Evolutionary conservation across 805 yeast species (phyloP), one percentile per base, ranked within the genome.

Genomic region (Starmerella potacharoeniae): DNA sequence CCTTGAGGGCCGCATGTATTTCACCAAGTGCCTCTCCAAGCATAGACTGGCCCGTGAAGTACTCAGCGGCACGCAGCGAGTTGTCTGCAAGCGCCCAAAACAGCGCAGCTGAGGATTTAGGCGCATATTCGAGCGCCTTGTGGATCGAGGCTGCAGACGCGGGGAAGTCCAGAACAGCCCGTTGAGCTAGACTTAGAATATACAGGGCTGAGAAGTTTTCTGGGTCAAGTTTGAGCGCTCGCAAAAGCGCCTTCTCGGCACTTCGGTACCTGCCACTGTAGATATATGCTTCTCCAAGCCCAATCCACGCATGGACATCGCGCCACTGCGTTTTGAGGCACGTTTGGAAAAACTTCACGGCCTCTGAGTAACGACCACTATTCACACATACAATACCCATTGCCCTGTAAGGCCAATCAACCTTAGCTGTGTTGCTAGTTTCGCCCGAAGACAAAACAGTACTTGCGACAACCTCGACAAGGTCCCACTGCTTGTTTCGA

Each of bases 241-340:
- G 81, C 34, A 73, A 74, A 62, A 89, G 85, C 1, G 93, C 97
- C 67, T 86, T 89, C 9, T 78, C 74, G 0, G 96, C 87, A 2
- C 97, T 95, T 54, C 86, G 90, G 45, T 83, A 72, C 58, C 96
- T 76, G 2, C 98, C 98, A 67, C 93, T 80, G 30, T 81, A 78
- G 53, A 77, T 73, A 67, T 93, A 93, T 0, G 96, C 91, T 67
- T 93, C 97, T n/a, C 98, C 98, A n/a, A 93, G 72, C 0, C 96
- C 96, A 33, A 85, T 74, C 97, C 97, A 91, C 2, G 95, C 83
- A 60, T 86, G 83, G 1, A 78, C 66, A 68, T 93, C 97, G 52
- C 65, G 59, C 0, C 84, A 72, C 44, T 81, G 73, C 59, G 84
- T 71, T 58, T 97, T 76, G 49, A 93, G 73, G 1, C 96, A 89